Evolutionary conservation across 805 yeast genomes (phyloP), one percentile per base, ranked within the genome.

Genomic region (Saturnispora hagleri): DNA sequence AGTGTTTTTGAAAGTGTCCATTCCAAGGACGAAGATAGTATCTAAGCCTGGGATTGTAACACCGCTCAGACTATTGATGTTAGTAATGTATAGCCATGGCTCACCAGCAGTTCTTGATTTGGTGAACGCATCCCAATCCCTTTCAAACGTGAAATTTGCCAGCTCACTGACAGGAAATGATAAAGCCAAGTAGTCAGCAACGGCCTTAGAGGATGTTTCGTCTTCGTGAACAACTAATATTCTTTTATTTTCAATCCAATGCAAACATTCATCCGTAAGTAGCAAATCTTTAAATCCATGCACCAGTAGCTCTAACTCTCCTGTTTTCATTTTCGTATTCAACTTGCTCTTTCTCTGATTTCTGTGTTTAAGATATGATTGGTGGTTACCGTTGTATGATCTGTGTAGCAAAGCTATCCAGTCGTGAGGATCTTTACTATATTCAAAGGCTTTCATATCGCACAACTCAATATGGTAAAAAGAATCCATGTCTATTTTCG

Each of bases 211-310:
- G 33, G 57, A 60, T 1, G 57, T 33, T 43, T 60, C 62, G 53
- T 67, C 71, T 3, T 68, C 59, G 46, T 62, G 60, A 12, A 66
- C 65, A 35, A 66, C 22, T 8, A 66, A 33, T 9, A 58, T 46
- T 26, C 56, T 53, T 22, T 53, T 57, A 4, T 48, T 36, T 8
- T 34, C 44, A 10, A 12, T 15, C 50, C 53, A 43, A 4, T 52
- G 41, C 9, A 28, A 15, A 15, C 59, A 47, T 1, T 17, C 35
- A 27, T 51, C 43, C 31, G 55, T 56, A 35, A 60, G 60, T 24
- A 57, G 10, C 4, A 62, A 47, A 51, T 62, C 60, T n/a, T 55
- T 49, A 43, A 65, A 45, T 3, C 66, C 69, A 24, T 55, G 35
- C n/a, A 61, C 53, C 2, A 65, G 44, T 18, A 64, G 47, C 34